Evolutionary conservation across 352 stramenopile species (phyloP).

Genomic region (Phytophthora sp.): DNA sequence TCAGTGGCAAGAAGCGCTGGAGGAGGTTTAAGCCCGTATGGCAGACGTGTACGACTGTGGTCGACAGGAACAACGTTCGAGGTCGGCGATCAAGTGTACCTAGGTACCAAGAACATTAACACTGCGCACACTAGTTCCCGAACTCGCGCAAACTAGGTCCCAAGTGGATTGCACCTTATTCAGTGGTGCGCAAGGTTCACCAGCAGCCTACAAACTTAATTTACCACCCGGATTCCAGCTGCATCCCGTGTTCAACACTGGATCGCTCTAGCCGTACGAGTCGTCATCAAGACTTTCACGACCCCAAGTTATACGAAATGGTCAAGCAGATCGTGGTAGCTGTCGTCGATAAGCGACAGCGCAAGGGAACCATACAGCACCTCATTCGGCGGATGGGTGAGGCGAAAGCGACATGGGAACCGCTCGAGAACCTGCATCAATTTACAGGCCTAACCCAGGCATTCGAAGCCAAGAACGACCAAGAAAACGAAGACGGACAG

Average conservation of each 20-base stretch:
- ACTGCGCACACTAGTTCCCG: slow-evolving; percentile 10
- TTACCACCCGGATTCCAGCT: slow-evolving; percentile 15
- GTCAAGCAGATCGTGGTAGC: slow-evolving; percentile 10
- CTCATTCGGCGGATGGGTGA: slow-evolving; percentile 15
- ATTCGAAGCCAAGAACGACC: slow-evolving; percentile 2
- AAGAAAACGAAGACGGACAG: neutral
- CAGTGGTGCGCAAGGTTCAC: slow-evolving; percentile 18
- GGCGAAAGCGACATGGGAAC: slow-evolving; percentile 6
- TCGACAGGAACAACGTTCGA: slow-evolving; percentile 16
- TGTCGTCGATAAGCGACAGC: neutral
- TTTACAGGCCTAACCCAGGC: neutral
- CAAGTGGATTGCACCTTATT: slow-evolving; percentile 26
- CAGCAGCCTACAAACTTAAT: slow-evolving; percentile 23
- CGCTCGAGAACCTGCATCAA: slow-evolving; percentile 15
- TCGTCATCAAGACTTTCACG: no score
- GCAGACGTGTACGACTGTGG: slow-evolving; percentile 13
- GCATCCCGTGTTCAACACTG: slow-evolving; percentile 20
- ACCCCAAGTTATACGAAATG: neutral
- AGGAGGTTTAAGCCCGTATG: slow-evolving; percentile 20
- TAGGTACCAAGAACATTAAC: slow-evolving; percentile 23
- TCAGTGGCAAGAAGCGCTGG: slow-evolving; percentile 11
- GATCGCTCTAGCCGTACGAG: slow-evolving; percentile 15
- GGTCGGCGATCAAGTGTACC: no score
- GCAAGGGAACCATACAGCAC: no score
- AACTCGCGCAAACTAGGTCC: slow-evolving; percentile 6